Evolutionary conservation across 2,329 filamentous ascomycete genomes (phyloP).

Genomic region (Mollisia scopiformis): DNA sequence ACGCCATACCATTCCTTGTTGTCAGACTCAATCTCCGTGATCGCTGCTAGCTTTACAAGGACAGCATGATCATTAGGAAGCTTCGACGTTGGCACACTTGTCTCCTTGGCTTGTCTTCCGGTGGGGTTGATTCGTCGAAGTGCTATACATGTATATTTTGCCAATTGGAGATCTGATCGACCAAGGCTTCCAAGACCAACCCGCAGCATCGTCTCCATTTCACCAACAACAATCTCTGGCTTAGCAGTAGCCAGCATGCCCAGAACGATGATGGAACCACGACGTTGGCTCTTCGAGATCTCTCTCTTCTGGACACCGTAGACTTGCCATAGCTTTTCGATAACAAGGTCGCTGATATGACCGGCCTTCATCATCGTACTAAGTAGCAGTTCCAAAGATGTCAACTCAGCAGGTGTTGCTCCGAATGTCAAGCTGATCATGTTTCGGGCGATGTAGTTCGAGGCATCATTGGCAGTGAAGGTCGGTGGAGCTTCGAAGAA

Average conservation of each 20-base stretch:
- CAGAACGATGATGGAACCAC: slow-evolving; percentile 92
- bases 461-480: slow-evolving; percentile 85
- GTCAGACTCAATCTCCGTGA: slow-evolving; percentile 83
- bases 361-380: slow-evolving; percentile 98
- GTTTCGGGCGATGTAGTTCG: slow-evolving; percentile 94
- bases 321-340: slow-evolving; percentile 95
- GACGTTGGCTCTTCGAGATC: slow-evolving; percentile 86
- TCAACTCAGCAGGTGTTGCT: slow-evolving; percentile 91
- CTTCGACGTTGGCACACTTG: slow-evolving; percentile 69
- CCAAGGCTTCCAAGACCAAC: slow-evolving; percentile 86
- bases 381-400: slow-evolving; percentile 90
- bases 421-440: slow-evolving; percentile 99
- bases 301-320: slow-evolving; percentile 93
- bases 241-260: slow-evolving; percentile 95
- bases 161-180: slow-evolving; percentile 80
- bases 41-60: slow-evolving; percentile 76
- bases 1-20: slow-evolving; percentile 97
- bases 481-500: slow-evolving; percentile 95
- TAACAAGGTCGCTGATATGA: slow-evolving; percentile 81
- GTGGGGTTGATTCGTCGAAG: slow-evolving; percentile 86
- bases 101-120: slow-evolving; percentile 78
- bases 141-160: slow-evolving; percentile 95
- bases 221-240: slow-evolving; percentile 89
- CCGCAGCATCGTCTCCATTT: slow-evolving; percentile 92
- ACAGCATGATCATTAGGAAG: slow-evolving; percentile 93